Evolutionary conservation across 1,139 yeast genomes (phyloP).

Genomic region (Cylindricascospora bacillispora): DNA sequence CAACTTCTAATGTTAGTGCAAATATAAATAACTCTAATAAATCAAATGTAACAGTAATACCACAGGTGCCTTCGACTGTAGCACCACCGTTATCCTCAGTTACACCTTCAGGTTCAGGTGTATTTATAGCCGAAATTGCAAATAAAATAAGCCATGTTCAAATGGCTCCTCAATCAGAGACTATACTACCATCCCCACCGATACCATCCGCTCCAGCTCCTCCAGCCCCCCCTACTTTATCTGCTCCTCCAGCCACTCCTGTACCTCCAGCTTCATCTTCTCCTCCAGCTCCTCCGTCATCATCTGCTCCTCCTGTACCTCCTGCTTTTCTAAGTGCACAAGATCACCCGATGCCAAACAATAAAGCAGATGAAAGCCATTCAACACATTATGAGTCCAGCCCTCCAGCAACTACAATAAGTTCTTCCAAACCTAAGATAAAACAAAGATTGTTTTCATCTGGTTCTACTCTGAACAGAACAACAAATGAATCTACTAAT

Average conservation of each 20-base stretch:
- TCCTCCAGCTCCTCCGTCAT: slow-evolving; percentile 7
- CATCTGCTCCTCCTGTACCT: slow-evolving; percentile 5
- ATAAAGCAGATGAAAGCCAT: not conserved
- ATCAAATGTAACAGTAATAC: slow-evolving; percentile 3
- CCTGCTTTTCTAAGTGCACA: slow-evolving; percentile 2
- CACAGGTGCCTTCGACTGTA: slow-evolving; percentile 8
- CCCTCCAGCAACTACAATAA: slow-evolving; percentile 7
- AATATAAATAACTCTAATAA: not conserved
- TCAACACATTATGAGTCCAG: not conserved
- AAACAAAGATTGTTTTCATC: slow-evolving; percentile 25
- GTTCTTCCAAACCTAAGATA: slow-evolving; percentile 10
- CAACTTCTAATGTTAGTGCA: slow-evolving; percentile 6
- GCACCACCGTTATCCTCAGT: slow-evolving; percentile 8
- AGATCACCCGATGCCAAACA: slow-evolving; percentile 5
- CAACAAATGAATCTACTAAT: slow-evolving; percentile 12
- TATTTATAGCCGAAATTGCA: slow-evolving; percentile 11
- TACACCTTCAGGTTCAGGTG: slow-evolving; percentile 6
- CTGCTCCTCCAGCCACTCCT: slow-evolving; percentile 17
- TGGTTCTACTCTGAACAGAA: slow-evolving; percentile 11
- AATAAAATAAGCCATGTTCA: slow-evolving; percentile 11
- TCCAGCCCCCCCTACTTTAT: slow-evolving; percentile 11
- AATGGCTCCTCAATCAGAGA: slow-evolving; percentile 8
- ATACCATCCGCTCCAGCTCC: slow-evolving; percentile 6
- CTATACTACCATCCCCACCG: slow-evolving; percentile 7
- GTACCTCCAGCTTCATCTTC: slow-evolving; percentile 14